Evolutionary conservation across 345 rosid genomes (phyloP).

Genomic region (Eucalyptus caleyi): DNA sequence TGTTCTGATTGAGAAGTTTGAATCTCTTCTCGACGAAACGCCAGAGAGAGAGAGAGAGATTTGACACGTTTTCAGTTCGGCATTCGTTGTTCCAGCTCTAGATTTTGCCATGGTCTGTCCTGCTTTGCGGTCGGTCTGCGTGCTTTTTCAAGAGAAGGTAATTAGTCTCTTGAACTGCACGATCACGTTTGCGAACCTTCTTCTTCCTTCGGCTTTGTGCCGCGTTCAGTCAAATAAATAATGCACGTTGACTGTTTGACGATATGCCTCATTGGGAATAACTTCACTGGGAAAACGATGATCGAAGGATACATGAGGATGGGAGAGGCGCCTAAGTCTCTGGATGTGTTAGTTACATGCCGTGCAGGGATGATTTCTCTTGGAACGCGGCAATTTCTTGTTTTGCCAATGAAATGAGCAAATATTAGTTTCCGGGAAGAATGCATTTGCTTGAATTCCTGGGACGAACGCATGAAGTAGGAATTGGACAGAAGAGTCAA

Average conservation of each 20-base stretch:
- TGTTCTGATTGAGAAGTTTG: too few relatives aligned
- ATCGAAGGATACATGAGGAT: not conserved
- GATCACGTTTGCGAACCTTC: conserved; percentile 35
- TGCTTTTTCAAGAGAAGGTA: not conserved
- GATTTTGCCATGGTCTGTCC: not conserved
- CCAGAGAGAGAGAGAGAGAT: too few relatives aligned
- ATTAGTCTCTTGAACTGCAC: conserved; percentile 18
- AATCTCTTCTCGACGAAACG: too few relatives aligned
- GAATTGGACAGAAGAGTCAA: too few relatives aligned
- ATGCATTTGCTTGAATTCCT: conserved; percentile 36
- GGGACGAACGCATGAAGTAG: not conserved
- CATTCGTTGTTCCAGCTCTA: not conserved
- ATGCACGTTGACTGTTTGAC: conserved; percentile 41
- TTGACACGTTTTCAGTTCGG: too few relatives aligned
- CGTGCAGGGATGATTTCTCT: conserved; percentile 33
- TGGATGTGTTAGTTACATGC: conserved; percentile 57
- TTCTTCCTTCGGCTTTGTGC: conserved; percentile 20
- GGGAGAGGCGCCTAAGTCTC: conserved; percentile 8
- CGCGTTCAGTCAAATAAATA: conserved; percentile 11
- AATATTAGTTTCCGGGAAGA: conserved; percentile 35
- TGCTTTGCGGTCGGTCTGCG: not conserved
- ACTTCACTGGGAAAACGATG: conserved; percentile 13
- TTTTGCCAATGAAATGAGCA: conserved; percentile 9
- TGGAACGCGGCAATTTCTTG: conserved; percentile 26
- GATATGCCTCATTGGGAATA: conserved; percentile 48